Evolutionary conservation across 2,329 filamentous ascomycete genomes (phyloP).

Genomic region (Amphichorda felina): DNA sequence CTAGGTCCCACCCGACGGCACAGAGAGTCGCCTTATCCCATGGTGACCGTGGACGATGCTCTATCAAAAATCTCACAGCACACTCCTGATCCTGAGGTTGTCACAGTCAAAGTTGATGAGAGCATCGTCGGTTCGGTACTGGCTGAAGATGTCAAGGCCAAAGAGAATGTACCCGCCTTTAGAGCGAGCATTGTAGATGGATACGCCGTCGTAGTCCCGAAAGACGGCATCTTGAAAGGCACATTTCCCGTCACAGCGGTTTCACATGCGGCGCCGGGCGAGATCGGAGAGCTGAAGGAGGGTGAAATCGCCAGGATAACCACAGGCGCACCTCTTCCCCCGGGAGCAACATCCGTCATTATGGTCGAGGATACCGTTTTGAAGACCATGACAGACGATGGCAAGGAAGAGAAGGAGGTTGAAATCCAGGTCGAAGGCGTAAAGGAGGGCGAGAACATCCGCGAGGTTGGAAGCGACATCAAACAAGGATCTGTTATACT

Average conservation of each 20-base stretch:
- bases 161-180: conserved; percentile 83
- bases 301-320: conserved; percentile 85
- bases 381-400: conserved; percentile 63
- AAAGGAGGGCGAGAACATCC: conserved; percentile 71
- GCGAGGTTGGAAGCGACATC: conserved; percentile 85
- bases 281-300: conserved; percentile 49
- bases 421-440: conserved; percentile 74
- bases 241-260: conserved; percentile 77
- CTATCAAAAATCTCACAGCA: conserved; percentile 60
- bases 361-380: conserved; percentile 87
- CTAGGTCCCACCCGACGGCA: conserved; percentile 59
- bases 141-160: conserved; percentile 69
- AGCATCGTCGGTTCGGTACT: conserved; percentile 65
- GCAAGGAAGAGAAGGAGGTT: conserved; percentile 73
- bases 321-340: conserved; percentile 82
- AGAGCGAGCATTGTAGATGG: conserved; percentile 94
- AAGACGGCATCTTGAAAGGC: conserved; percentile 56
- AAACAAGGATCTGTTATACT: conserved; percentile 58
- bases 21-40: conserved; percentile 81
- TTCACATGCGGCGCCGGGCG: conserved; percentile 70
- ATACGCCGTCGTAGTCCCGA: conserved; percentile 68
- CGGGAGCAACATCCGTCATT: conserved; percentile 79
- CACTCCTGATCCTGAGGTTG: conserved; percentile 50
- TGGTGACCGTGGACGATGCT: conserved; percentile 78
- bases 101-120: conserved; percentile 49